Evolutionary conservation across 441 rosid species (phyloP), one percentile per base, ranked within the genome.

Genomic region (Pelargonium myrrhifolium): DNA sequence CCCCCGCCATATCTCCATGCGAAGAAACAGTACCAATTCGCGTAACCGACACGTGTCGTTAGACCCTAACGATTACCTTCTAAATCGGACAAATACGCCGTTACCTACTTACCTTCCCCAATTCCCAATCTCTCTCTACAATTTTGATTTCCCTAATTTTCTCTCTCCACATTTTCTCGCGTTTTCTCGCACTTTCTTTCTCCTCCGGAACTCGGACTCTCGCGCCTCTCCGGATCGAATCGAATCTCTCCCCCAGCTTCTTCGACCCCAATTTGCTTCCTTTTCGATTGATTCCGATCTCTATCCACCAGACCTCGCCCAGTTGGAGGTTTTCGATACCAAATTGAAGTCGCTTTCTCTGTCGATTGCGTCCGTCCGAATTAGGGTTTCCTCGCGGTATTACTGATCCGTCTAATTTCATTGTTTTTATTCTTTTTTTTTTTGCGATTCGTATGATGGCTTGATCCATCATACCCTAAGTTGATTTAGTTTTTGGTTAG

Each of bases 341-440:
- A n/a, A n/a, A n/a, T n/a, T n/a, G 64, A n/a, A 4, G 64, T 18
- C 39, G 28, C 53, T 68, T 21, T 67, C 22, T 68, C 74, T 73
- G 83, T 80, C 78, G 81, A 70, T 78, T 75, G 75, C 69, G 69
- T 78, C 74, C 76, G 68, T 61, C 74, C 73, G 71, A 60, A 61
- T 76, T 72, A 75, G 84, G 77, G 78, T 72, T 59, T 64, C 12
- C 17, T 67, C 18, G 55, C 69, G 65, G 65, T 66, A 69, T 47
- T 56, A 53, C n/a, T 12, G 42, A 4, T 45, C 14, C 6, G 35
- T 42, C 24, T 26, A 3, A 43, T 21, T 66, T 53, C 9, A 2
- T 24, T 68, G 21, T 42, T 37, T 47, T 12, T 28, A 28, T 28
- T 28, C 15, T 11, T 12, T 1, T 10, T 45, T 45, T 3, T 47